Evolutionary conservation across 768 basidiomycete genomes (phyloP).

Genomic region (Mycena chlorophos): DNA sequence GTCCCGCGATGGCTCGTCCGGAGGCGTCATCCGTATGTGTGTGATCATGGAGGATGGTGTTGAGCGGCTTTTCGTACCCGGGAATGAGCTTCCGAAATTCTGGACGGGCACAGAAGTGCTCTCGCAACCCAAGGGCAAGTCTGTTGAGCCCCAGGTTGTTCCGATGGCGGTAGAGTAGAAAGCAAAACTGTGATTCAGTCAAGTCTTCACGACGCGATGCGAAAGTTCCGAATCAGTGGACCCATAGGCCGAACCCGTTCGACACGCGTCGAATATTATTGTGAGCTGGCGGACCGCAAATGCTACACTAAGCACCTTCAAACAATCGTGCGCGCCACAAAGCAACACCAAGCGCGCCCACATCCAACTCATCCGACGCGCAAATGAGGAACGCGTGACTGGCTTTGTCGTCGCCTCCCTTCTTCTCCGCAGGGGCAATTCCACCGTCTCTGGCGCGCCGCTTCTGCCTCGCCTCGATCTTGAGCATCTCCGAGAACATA

Average conservation of each 20-base stretch:
- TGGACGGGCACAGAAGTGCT: conserved; percentile 85
- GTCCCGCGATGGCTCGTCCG: conserved; percentile 97
- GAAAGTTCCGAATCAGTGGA: too few relatives aligned
- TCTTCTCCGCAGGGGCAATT: background rate
- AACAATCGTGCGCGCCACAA: conserved; percentile 82
- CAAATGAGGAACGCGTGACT: conserved; percentile 73
- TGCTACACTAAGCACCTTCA: too few relatives aligned
- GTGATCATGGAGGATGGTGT: conserved; percentile 93
- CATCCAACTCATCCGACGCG: conserved; percentile 58
- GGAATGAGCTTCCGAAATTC: conserved; percentile 84
- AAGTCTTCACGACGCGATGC: too few relatives aligned
- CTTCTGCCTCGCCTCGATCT: conserved; percentile 41
- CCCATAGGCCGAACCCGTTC: too few relatives aligned
- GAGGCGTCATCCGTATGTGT: conserved; percentile 96
- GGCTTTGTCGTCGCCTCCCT: conserved; percentile 43
- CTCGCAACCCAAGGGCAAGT: conserved; percentile 35
- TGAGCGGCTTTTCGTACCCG: conserved; percentile 90
- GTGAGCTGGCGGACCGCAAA: too few relatives aligned
- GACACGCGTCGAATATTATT: too few relatives aligned
- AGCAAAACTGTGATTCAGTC: too few relatives aligned
- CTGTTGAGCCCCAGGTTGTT: conserved; percentile 37
- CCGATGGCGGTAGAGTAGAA: conserved; percentile 52
- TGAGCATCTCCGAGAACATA: conserved; percentile 48
- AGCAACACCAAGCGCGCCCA: conserved; percentile 65
- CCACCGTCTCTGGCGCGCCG: conserved; percentile 18